Evolutionary conservation across 805 yeast genomes (phyloP).

Genomic region (Clavispora fructus): DNA sequence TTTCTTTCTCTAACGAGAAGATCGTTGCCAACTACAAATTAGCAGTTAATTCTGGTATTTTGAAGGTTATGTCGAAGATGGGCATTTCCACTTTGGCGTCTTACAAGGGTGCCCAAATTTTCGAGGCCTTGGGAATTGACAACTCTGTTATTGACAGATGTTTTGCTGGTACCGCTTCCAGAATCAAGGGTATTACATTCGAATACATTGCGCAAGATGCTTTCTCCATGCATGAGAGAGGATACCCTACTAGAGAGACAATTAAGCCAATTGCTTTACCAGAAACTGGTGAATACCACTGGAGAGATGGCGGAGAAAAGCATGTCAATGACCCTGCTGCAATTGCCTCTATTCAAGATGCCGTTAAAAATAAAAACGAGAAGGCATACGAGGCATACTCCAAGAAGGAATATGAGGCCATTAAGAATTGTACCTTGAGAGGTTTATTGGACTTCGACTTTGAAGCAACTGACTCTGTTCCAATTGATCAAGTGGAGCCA

Average conservation of each 20-base stretch:
- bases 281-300: slow-evolving; percentile 95
- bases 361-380: slow-evolving; percentile 96
- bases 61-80: slow-evolving; percentile 98
- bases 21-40: slow-evolving; percentile 75
- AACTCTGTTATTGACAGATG: slow-evolving; percentile 93
- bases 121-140: slow-evolving; percentile 94
- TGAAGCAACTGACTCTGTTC: slow-evolving; percentile 66
- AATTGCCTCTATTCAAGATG: slow-evolving; percentile 92
- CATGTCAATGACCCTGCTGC: slow-evolving; percentile 94
- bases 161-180: slow-evolving; percentile 95
- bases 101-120: slow-evolving; percentile 98
- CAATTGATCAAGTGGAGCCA: slow-evolving; percentile 97
- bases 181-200: slow-evolving; percentile 93
- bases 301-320: slow-evolving; percentile 98
- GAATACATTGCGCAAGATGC: slow-evolving; percentile 97
- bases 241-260: slow-evolving; percentile 74
- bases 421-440: slow-evolving; percentile 87
- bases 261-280: slow-evolving; percentile 72
- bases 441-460: slow-evolving; percentile 91
- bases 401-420: slow-evolving; percentile 86
- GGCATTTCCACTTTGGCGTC: slow-evolving; percentile 97
- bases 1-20: slow-evolving; percentile 51
- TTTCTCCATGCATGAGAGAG: slow-evolving; percentile 86
- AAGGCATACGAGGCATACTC: slow-evolving; percentile 86
- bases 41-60: slow-evolving; percentile 84